Evolutionary conservation across 2,329 filamentous ascomycete genomes (phyloP), one percentile per base, ranked within the genome.

Genomic region (Trematosphaeria pertusa): DNA sequence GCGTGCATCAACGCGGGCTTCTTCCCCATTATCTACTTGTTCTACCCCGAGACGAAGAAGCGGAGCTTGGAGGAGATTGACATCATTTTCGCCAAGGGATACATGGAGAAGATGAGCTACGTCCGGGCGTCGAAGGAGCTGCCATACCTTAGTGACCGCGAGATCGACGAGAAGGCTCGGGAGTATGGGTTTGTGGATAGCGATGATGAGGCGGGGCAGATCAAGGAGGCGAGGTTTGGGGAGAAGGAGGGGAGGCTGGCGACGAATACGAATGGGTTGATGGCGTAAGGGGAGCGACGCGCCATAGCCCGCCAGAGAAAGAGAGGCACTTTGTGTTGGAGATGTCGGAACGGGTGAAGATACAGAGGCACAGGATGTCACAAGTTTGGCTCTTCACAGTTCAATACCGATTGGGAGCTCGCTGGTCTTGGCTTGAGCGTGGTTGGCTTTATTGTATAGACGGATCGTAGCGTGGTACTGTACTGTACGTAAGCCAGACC

Each of bases 1-100:
- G 77, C 77, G 3, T 71, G 76, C 9, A 73, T 82, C 47, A 82
- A 82, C 71, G 77, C 71, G 6, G 53, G 67, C 32, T 81, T 80
- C 69, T 74, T 82, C 34, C 79, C 80, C 9, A 46, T 79, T 48
- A 78, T 80, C 61, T 79, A 74, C 65, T 78, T 82, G 71, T 79
- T 81, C 71, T 79, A 83, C 48, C 81, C 81, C 0, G 82, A 84
- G 58, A 84, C 81, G 0, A 71, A 68, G 18, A 76, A 77, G 31
- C 63, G 80, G 7, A 70, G 65, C 1, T 70, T 82, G 0, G 80
- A 82, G 53, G 78, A 82, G 48, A 79, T 82, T 24, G 79, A 81
- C 54, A 67, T 73, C 18, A 70, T 81, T 56, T 81, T 81, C 45
- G 71, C 71, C 37, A 71, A 71, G 56, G 71, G 66, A 5, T 65